Evolutionary conservation across 2,329 filamentous ascomycete species (phyloP).

Genomic region (Coniosporium uncinatum): DNA sequence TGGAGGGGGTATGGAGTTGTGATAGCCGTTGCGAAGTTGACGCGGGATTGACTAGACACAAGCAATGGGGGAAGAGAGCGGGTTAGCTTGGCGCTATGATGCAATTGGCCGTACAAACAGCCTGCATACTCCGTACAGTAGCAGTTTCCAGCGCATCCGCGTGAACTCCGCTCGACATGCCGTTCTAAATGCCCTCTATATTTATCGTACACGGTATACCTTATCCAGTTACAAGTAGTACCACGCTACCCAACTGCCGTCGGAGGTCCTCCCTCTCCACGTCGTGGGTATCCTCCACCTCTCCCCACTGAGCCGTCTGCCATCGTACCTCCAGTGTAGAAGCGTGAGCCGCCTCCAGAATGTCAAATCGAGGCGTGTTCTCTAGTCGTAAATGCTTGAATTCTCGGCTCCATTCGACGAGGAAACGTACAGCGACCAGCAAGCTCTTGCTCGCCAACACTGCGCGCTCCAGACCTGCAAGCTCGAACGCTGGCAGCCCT

Average conservation of each 20-base stretch:
- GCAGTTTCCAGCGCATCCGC: no score
- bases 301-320: conserved; percentile 90
- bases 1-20: no score
- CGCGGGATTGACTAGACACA: no score
- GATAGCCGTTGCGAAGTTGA: no score
- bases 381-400: conserved; percentile 45
- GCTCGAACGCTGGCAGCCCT: conserved; percentile 69
- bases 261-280: conserved; percentile 87
- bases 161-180: no score
- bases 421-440: conserved; percentile 66
- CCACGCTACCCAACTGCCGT: conserved; percentile 82
- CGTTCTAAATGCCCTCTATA: no score
- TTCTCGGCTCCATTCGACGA: conserved; percentile 85
- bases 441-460: conserved; percentile 85
- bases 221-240: conserved; percentile 63
- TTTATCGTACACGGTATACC: no score
- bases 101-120: no score
- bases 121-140: no score
- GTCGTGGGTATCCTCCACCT: conserved; percentile 98
- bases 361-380: conserved; percentile 54
- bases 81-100: no score
- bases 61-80: no score
- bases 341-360: conserved; percentile 75
- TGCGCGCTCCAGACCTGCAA: conserved; percentile 81
- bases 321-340: conserved; percentile 82